phyloP scores from a whole-genome alignment of 371 early-diverging fungal genomes.

The Zychaea mexicana region DNA sequence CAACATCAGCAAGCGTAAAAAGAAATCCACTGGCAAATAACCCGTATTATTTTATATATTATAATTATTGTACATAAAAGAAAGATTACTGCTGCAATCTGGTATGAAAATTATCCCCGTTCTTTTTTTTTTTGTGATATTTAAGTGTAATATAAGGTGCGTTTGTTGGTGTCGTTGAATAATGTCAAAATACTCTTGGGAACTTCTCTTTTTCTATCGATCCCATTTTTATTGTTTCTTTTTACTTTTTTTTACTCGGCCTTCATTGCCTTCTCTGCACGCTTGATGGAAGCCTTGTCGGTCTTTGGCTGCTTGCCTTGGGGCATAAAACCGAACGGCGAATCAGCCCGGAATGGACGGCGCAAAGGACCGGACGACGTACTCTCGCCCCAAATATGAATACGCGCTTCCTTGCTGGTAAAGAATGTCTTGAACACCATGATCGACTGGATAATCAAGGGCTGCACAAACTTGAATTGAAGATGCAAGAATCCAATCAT shows the following conservation, averaged over 20 bases:
- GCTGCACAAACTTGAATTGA: conserved; percentile 86
- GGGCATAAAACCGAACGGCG: conserved; percentile 54
- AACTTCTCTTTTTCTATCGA: no score
- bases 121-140: no score
- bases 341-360: conserved; percentile 79
- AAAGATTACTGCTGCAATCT: no score
- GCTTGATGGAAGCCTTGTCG: conserved; percentile 56
- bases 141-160: no score
- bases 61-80: neutral
- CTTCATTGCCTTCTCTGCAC: conserved; percentile 53
- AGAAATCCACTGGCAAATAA: conserved; percentile 14
- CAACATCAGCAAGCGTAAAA: conserved; percentile 14
- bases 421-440: conserved; percentile 25
- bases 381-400: conserved; percentile 70
- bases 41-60: neutral
- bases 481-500: conserved; percentile 78
- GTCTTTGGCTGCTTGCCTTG: conserved; percentile 40
- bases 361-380: conserved; percentile 71
- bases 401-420: conserved; percentile 63
- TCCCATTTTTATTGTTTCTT: no score
- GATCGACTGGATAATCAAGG: conserved; percentile 42
- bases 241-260: conserved; percentile 30
- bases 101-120: no score
- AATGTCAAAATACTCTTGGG: no score
- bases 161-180: no score